phyloP scores from a whole-genome alignment of 768 basidiomycete species.

The Leucocoprinus leucothites region DNA sequence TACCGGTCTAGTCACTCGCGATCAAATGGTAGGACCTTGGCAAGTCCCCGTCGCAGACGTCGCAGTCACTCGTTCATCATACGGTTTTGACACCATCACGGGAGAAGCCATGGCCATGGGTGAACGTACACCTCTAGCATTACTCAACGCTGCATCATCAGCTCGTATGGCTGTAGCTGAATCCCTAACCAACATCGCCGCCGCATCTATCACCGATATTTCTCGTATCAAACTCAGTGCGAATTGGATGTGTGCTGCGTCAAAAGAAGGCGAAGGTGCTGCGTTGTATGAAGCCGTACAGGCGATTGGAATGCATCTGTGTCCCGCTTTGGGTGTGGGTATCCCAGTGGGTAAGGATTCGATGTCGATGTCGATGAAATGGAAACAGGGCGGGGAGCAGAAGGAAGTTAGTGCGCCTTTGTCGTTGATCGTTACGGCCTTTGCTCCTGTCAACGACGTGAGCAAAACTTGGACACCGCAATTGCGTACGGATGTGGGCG shows the following conservation, averaged over 20 bases:
- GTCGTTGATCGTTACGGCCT: conserved; percentile 93
- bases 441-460: conserved; percentile 81
- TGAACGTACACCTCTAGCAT: conserved; percentile 90
- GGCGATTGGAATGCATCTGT: conserved; percentile 90
- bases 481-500: conserved; percentile 58
- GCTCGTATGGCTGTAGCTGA: conserved; percentile 97
- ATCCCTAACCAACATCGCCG: conserved; percentile 86
- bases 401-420: conserved; percentile 88
- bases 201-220: conserved; percentile 70
- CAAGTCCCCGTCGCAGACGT: conserved; percentile 98
- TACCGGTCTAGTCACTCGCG: conserved; percentile 90
- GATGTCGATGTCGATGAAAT: conserved; percentile 99
- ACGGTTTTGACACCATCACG: conserved; percentile 78
- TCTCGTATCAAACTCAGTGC: conserved; percentile 89
- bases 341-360: conserved; percentile 99
- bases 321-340: conserved; percentile 87
- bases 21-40: conserved; percentile 99
- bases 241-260: conserved; percentile 99
- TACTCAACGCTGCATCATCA: conserved; percentile 84
- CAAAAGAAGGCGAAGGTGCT: conserved; percentile 84
- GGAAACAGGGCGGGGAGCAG: conserved; percentile 58
- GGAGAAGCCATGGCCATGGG: conserved; percentile 99
- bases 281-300: conserved; percentile 87
- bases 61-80: conserved; percentile 91
- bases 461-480: conserved; percentile 91